A percentile compares a stretch with the other conserved stretches of the same genome.
Evolutionary conservation across 2,329 filamentous ascomycete species (phyloP).

Genomic region (Pyrenophora teres): DNA sequence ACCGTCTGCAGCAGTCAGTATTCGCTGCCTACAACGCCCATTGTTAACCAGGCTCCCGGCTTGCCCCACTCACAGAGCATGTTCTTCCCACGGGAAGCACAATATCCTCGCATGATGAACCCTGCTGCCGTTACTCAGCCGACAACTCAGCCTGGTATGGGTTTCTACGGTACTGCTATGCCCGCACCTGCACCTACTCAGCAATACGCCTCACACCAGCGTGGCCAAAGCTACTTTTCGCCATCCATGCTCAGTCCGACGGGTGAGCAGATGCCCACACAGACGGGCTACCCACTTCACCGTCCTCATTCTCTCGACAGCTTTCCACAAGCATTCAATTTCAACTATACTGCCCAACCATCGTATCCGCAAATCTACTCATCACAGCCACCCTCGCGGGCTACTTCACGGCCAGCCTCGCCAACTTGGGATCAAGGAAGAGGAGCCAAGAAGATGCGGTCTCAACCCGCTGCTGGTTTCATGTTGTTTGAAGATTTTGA

Average conservation of each 20-base stretch:
- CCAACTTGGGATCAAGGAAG: slow-evolving; percentile 37
- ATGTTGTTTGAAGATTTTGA: slow-evolving; percentile 26
- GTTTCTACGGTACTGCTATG: slow-evolving; percentile 15
- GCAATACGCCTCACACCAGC: slow-evolving; percentile 25
- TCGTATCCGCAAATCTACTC: slow-evolving; percentile 31
- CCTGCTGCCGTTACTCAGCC: slow-evolving; percentile 11
- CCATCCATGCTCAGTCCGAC: slow-evolving; percentile 32
- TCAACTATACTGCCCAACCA: slow-evolving; percentile 20
- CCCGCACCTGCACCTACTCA: slow-evolving; percentile 14
- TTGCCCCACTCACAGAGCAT: slow-evolving; percentile 26
- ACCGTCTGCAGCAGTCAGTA: slow-evolving; percentile 29
- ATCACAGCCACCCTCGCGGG: slow-evolving; percentile 34
- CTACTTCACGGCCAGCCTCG: slow-evolving; percentile 32
- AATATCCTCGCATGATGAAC: slow-evolving; percentile 19
- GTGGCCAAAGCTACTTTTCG: slow-evolving; percentile 26
- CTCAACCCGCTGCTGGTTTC: slow-evolving; percentile 16
- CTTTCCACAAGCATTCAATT: slow-evolving; percentile 29
- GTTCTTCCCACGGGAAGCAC: slow-evolving; percentile 24
- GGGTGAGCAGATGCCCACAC: slow-evolving; percentile 15
- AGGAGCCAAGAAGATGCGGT: slow-evolving; percentile 29
- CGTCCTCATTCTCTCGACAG: slow-evolving; percentile 35
- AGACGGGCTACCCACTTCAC: slow-evolving; percentile 25
- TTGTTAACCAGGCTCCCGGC: slow-evolving; percentile 26
- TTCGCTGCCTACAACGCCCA: slow-evolving; percentile 37
- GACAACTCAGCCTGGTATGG: slow-evolving; percentile 16